Evolutionary conservation across 2,329 filamentous ascomycete genomes (phyloP), one percentile per base, ranked within the genome.

Genomic region (Grosmannia clavigera): DNA sequence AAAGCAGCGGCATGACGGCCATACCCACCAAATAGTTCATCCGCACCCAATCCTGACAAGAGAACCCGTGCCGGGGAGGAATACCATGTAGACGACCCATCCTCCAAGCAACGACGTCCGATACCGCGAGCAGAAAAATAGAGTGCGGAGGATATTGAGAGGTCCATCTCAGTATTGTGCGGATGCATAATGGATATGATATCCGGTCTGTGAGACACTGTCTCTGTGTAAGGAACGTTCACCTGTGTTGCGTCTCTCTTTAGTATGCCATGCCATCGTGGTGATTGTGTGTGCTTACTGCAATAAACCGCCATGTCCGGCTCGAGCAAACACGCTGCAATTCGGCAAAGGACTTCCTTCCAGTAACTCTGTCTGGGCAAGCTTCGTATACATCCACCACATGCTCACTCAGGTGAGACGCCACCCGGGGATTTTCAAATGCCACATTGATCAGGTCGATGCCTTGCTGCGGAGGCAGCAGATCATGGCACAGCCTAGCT

Each of bases 111-210:
- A 59, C 74, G 74, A 48, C 78, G 75, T 0, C 86, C 90, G 57
- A 75, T 71, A 0, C 91, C 92, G 48, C 90, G 82, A 0, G 92
- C 86, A 6, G 94, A 91, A 74, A 99, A 99, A 71, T 96, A 97
- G n/a, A 99, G 78, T 0, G 94, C 94, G 66, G 82, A 87, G 0
- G 89, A 88, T 66, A 99, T 99, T 3, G 94, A 99, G 0, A 99
- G 78, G 68, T 99, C 94, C 94, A 99, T 99, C 72, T 99, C 94
- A 0, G 94, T 99, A 65, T 96, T 92, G 72, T 99, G 94, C 0
- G 94, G 94, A 66, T 87, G 80, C 70, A 99, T 96, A 22, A 99
- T 77, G 2, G 82, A 79, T 46, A 92, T 81, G 25, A 99, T 81
- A 31, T 79, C 79, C 3, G 79, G 68, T 63, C 89, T 83, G 67